Evolutionary conservation across 805 yeast species (phyloP).

Genomic region (Grigorovia transvaalensis): DNA sequence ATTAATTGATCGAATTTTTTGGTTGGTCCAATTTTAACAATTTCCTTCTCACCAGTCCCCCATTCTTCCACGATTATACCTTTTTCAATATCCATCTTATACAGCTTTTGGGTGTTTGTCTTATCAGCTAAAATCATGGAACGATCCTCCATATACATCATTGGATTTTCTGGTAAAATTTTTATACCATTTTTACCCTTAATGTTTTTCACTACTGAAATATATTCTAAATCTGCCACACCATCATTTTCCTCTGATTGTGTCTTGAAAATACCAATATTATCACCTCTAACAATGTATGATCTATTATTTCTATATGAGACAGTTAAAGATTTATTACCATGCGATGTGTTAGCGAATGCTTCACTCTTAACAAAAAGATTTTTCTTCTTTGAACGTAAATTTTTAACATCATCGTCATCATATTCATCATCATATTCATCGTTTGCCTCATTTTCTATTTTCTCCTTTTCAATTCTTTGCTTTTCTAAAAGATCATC

Average conservation of each 20-base stretch:
- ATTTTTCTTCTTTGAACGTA: constrained; percentile 8
- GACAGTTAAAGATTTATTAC: constrained; percentile 59
- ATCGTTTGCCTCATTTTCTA: constrained; percentile 23
- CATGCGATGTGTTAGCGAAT: constrained; percentile 16
- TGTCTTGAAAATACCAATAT: constrained; percentile 69
- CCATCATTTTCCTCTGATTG: constrained; percentile 29
- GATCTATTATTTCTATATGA: constrained; percentile 64
- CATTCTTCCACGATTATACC: constrained; percentile 86
- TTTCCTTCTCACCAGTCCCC: constrained; percentile 43
- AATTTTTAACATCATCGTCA: constrained; percentile 31
- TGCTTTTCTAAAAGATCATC: constrained; percentile 20
- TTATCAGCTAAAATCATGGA: constrained; percentile 55
- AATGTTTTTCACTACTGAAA: constrained; percentile 58
- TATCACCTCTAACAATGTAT: constrained; percentile 69
- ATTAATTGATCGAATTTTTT: constrained; percentile 65
- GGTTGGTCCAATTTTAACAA: constrained; percentile 57
- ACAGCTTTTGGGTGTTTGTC: constrained; percentile 36
- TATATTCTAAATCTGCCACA: constrained; percentile 40
- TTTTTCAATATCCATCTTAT: constrained; percentile 65
- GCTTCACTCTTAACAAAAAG: constrained; percentile 14
- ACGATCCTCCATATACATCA: constrained; percentile 71
- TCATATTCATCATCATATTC: constrained; percentile 31
- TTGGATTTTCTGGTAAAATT: constrained; percentile 50
- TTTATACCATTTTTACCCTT: constrained; percentile 39
- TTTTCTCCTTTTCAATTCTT: constrained; percentile 24